phyloP scores from a whole-genome alignment of 208 protist genomes.

The Acanthamoeba sp. region DNA sequence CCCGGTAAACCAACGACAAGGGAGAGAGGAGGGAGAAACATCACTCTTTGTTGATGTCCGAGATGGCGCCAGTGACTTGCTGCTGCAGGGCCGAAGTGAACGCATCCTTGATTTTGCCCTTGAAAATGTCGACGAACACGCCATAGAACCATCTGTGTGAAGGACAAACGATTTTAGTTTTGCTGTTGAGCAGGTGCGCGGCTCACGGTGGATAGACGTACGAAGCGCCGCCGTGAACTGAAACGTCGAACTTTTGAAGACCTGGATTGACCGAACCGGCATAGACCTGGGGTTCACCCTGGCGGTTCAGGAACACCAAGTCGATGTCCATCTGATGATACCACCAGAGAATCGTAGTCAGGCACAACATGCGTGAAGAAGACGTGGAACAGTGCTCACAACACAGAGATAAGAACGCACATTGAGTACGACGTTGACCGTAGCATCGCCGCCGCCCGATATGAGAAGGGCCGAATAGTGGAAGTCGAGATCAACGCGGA shows the following conservation, averaged over 20 bases:
- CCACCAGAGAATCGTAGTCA: neutral
- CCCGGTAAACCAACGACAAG: neutral
- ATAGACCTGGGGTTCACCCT: slow-evolving; percentile 48
- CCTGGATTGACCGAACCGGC: neutral
- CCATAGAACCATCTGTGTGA: slow-evolving; percentile 64
- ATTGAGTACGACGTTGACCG: slow-evolving; percentile 6
- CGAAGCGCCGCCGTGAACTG: slow-evolving; percentile 67
- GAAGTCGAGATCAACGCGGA: slow-evolving; percentile 43
- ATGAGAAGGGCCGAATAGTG: slow-evolving; percentile 63
- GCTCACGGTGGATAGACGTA: no score
- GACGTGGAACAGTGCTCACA: neutral
- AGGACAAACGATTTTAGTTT: no score
- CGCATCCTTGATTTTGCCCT: slow-evolving; percentile 55
- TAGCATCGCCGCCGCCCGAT: slow-evolving; percentile 16
- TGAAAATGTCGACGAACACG: slow-evolving; percentile 68
- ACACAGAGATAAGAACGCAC: neutral
- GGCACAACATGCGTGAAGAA: neutral
- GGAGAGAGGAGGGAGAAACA: neutral
- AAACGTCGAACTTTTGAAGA: slow-evolving; percentile 53
- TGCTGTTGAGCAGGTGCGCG: no score
- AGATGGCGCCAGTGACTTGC: neutral
- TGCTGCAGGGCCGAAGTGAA: slow-evolving; percentile 9
- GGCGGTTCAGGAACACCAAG: slow-evolving; percentile 11
- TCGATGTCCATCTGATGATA: slow-evolving; percentile 67
- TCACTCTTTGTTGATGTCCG: slow-evolving; percentile 14